These are phyloP conservation scores for Saccharomyces hybrid DNA, from an alignment of 1,139 yeast species.

Conservation along the genomic window DNA sequence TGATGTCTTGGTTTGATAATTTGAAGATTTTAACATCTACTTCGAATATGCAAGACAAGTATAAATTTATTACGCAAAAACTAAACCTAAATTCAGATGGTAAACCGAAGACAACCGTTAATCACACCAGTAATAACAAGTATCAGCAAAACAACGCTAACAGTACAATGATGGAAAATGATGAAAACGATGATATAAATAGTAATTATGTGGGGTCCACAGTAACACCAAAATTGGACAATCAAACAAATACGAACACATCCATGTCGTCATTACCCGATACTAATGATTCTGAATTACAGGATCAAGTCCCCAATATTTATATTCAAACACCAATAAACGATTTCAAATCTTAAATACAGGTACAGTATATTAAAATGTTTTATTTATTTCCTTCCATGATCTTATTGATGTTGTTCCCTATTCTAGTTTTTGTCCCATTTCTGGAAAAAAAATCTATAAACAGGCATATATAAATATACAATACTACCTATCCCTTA, in stretches of 20 bases:
- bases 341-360: slow-evolving; percentile 1
- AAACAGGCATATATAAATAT: slow-evolving; percentile 1
- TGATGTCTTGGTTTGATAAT: slow-evolving; percentile 81
- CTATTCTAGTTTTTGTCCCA: neutral
- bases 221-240: slow-evolving; percentile 10
- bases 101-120: slow-evolving; percentile 5
- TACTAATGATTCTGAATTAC: slow-evolving; percentile 13
- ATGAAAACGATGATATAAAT: slow-evolving; percentile 6
- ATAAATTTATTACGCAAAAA: slow-evolving; percentile 18
- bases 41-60: slow-evolving; percentile 19
- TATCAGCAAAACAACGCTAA: slow-evolving; percentile 1
- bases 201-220: slow-evolving; percentile 8
- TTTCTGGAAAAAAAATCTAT: neutral
- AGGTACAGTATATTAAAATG: neutral
- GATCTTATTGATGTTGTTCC: neutral
- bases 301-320: slow-evolving; percentile 10
- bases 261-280: slow-evolving; percentile 16
- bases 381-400: neutral
- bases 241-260: slow-evolving; percentile 16
- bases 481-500: slow-evolving; percentile 24
- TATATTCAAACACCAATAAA: slow-evolving; percentile 11
- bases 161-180: neutral
- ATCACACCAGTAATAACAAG: slow-evolving; percentile 4
- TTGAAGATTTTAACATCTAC: slow-evolving; percentile 47
- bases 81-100: slow-evolving; percentile 15